These are phyloP conservation scores for Rhynchosporium agropyri DNA, from an alignment of 2,329 filamentous ascomycete genomes.

Conservation along the genomic window DNA sequence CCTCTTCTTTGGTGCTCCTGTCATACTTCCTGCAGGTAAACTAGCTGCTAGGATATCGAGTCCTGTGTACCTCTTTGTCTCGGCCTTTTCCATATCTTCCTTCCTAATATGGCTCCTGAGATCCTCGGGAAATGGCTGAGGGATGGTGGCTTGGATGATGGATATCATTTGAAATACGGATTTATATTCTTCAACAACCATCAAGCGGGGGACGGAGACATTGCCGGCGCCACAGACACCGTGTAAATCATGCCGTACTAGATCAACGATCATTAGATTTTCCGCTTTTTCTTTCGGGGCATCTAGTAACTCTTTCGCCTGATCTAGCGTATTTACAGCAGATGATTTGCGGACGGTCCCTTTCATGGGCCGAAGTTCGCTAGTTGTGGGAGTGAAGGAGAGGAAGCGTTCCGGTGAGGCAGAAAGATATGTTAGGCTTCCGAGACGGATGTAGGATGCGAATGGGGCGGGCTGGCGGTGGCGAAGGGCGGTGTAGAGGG, in stretches of 20 bases:
- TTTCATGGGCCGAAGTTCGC: slow-evolving; percentile 92
- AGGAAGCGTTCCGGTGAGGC: slow-evolving; percentile 91
- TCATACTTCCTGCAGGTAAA: slow-evolving; percentile 93
- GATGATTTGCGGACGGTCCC: slow-evolving; percentile 84
- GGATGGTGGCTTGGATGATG: slow-evolving; percentile 73
- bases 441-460: slow-evolving; percentile 77
- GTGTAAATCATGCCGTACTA: slow-evolving; percentile 92
- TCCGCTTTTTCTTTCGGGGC: slow-evolving; percentile 90
- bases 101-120: slow-evolving; percentile 14
- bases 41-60: slow-evolving; percentile 76
- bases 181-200: slow-evolving; percentile 88
- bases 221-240: slow-evolving; percentile 75
- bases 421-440: slow-evolving; percentile 71
- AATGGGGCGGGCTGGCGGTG: slow-evolving; percentile 48
- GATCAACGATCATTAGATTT: slow-evolving; percentile 97
- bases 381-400: slow-evolving; percentile 64
- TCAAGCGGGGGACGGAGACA: slow-evolving; percentile 75
- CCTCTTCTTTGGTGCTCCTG: slow-evolving; percentile 90
- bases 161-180: slow-evolving; percentile 92
- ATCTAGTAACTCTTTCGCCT: slow-evolving; percentile 73
- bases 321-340: slow-evolving; percentile 64
- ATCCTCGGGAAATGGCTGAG: slow-evolving; percentile 30
- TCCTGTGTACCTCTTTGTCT: slow-evolving; percentile 54
- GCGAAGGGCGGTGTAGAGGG: slow-evolving; percentile 40
- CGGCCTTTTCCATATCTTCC: slow-evolving; percentile 12